Conservation (phyloP, 495 filamentous ascomycete genomes). For the Neurospora sp. region DNA sequence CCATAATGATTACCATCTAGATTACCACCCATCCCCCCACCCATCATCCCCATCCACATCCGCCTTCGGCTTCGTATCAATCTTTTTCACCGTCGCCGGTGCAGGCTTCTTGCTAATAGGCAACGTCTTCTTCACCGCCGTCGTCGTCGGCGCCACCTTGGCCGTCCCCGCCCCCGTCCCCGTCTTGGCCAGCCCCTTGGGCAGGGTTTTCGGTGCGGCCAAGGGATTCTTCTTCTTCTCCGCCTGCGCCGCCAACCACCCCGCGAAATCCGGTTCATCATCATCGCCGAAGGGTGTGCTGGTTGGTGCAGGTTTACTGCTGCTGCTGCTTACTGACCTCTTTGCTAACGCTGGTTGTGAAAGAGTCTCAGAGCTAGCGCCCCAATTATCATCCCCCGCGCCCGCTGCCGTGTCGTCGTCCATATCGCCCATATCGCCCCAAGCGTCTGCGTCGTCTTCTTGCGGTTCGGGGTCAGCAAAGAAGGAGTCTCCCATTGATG, state of each 20-base stretch:
- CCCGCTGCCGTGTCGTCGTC: slow-evolving; percentile 48
- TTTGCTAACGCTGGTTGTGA: slow-evolving; percentile 19
- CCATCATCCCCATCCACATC: slow-evolving; percentile 46
- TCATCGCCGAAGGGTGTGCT: slow-evolving; percentile 63
- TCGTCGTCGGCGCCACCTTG: slow-evolving; percentile 21
- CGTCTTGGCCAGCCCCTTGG: slow-evolving; percentile 64
- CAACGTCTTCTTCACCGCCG: slow-evolving; percentile 12
- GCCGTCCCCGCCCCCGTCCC: slow-evolving; percentile 29
- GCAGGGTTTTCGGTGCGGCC: slow-evolving; percentile 47
- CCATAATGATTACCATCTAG: not conserved
- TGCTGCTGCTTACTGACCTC: slow-evolving; percentile 10
- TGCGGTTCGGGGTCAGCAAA: slow-evolving; percentile 31
- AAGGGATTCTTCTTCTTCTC: slow-evolving; percentile 49
- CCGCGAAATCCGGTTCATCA: slow-evolving; percentile 86
- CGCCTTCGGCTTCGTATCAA: slow-evolving; percentile 17
- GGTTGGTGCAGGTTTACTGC: slow-evolving; percentile 12
- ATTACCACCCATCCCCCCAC: slow-evolving; percentile 62
- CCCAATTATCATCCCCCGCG: slow-evolving; percentile 21
- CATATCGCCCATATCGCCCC: slow-evolving; percentile 57
- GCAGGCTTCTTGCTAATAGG: not conserved
- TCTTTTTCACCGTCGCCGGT: slow-evolving; percentile 6
- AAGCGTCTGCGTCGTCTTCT: slow-evolving; percentile 52
- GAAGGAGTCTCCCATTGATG: slow-evolving; percentile 35
- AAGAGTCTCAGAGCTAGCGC: slow-evolving; percentile 36
- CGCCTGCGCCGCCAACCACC: slow-evolving; percentile 79